These are phyloP conservation scores for Trametes pubescens DNA, from an alignment of 1,284 basidiomycete species.

Conservation along the genomic window DNA sequence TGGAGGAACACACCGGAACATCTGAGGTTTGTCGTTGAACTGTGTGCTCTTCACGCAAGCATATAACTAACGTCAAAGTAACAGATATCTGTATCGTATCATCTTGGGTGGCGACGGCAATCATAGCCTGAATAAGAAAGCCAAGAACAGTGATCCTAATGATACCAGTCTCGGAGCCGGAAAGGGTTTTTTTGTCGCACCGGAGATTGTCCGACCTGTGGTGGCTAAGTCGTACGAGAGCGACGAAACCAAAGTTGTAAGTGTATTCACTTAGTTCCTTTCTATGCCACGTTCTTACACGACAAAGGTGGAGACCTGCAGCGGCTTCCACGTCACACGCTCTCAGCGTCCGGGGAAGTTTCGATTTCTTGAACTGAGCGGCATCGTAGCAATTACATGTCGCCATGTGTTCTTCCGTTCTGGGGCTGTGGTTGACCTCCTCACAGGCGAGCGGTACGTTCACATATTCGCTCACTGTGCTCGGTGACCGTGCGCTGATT, in stretches of 20 bases:
- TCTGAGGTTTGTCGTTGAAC: background rate
- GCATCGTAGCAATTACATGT: background rate
- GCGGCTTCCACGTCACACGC: background rate
- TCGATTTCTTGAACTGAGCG: conserved; percentile 6
- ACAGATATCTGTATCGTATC: conserved; percentile 11
- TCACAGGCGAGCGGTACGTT: conserved; percentile 1
- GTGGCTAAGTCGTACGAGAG: background rate
- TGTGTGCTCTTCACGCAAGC: too few relatives aligned
- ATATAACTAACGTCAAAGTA: too few relatives aligned
- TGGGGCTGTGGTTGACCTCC: background rate
- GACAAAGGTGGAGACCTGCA: background rate
- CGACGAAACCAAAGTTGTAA: background rate
- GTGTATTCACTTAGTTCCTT: background rate
- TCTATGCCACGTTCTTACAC: background rate
- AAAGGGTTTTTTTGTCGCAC: background rate
- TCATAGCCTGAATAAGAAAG: conserved; percentile 5
- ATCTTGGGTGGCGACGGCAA: conserved; percentile 5
- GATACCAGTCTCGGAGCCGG: background rate
- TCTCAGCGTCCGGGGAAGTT: conserved; percentile 4
- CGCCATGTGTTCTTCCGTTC: background rate
- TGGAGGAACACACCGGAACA: background rate
- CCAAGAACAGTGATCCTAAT: background rate
- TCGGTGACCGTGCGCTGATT: background rate
- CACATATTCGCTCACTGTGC: background rate
- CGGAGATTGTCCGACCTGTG: background rate